phyloP scores from a whole-genome alignment of 345 rosid genomes.

The Viola odorata region DNA sequence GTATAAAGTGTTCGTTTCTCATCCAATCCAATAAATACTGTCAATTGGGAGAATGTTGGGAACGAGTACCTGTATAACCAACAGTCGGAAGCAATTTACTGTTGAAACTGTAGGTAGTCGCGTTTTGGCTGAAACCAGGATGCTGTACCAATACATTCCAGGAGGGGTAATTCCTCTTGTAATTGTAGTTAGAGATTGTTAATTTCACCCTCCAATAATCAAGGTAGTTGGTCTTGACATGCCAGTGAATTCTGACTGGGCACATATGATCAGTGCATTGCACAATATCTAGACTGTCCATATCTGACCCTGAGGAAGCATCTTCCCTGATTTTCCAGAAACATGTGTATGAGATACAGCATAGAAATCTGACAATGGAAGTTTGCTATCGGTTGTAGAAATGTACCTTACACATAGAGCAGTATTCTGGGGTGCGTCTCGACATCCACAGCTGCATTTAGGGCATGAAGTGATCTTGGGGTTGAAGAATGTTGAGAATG shows the following conservation, averaged over 20 bases:
- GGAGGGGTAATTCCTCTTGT: constrained; percentile 41
- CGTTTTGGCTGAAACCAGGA: constrained; percentile 42
- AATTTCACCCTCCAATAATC: constrained; percentile 49
- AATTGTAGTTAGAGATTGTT: constrained; percentile 45
- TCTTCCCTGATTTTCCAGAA: constrained; percentile 28
- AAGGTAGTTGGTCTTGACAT: constrained; percentile 43
- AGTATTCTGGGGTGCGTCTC: constrained; percentile 27
- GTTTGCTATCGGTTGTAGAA: not conserved
- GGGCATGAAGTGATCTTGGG: constrained; percentile 46
- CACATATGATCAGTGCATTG: constrained; percentile 57
- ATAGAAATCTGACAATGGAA: not conserved
- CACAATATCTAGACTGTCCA: constrained; percentile 24
- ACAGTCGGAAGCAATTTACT: constrained; percentile 36
- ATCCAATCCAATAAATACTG: not conserved
- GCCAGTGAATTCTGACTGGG: constrained; percentile 55
- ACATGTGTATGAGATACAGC: not conserved
- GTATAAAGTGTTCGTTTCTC: not conserved
- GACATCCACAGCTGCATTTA: constrained; percentile 60
- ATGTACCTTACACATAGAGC: constrained; percentile 42
- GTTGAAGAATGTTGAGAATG: constrained; percentile 55
- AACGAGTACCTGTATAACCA: constrained; percentile 34
- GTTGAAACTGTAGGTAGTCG: constrained; percentile 45
- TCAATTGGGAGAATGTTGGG: not conserved
- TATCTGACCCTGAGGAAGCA: constrained; percentile 5
- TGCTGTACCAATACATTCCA: constrained; percentile 60